These are phyloP conservation scores for Tieghemiomyces parasiticus DNA, from an alignment of 192 early-diverging fungal genomes.

Conservation along the genomic window DNA sequence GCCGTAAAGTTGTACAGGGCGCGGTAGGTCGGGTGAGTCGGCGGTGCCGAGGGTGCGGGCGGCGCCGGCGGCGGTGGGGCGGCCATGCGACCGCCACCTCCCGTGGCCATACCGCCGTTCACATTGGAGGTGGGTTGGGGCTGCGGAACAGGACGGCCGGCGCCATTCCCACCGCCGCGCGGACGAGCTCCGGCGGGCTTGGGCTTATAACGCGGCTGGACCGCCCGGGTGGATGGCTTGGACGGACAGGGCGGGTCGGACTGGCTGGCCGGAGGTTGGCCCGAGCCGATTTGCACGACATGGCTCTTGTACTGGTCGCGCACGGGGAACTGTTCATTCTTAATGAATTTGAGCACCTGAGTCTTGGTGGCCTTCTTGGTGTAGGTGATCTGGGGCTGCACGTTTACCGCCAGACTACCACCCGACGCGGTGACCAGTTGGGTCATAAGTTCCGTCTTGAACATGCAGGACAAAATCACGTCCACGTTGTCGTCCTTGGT, in stretches of 20 bases:
- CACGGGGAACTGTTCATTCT: constrained; percentile 38
- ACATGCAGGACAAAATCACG: constrained; percentile 40
- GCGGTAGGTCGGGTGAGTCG: constrained; percentile 38
- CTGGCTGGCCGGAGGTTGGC: constrained; percentile 40
- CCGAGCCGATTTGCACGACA: constrained; percentile 40
- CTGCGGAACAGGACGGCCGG: constrained; percentile 9
- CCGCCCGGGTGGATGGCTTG: constrained; percentile 1
- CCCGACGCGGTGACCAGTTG: constrained; percentile 40
- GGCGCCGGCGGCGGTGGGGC: constrained; percentile 36
- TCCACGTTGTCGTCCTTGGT: constrained; percentile 32
- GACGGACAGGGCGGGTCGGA: constrained; percentile 17
- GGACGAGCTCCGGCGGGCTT: no score
- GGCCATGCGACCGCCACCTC: not conserved
- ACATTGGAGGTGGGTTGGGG: not conserved
- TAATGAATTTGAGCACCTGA: constrained; percentile 56
- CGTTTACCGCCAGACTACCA: constrained; percentile 38
- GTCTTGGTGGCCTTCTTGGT: constrained; percentile 56
- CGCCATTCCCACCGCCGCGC: not conserved
- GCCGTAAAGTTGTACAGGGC: constrained; percentile 52
- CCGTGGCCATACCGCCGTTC: constrained; percentile 10
- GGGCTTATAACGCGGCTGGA: constrained; percentile 17
- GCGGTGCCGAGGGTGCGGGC: constrained; percentile 32
- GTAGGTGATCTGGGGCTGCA: constrained; percentile 43
- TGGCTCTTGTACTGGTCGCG: constrained; percentile 53
- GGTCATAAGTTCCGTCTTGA: constrained; percentile 60